Conservation (phyloP, 345 rosid species). For the Brassica napus region Da-Ae NC_063449.1:34036001-34036500, state of each 20-base stretch:
- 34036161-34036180: conserved; percentile 84
- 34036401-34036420: conserved; percentile 62
- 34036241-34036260: conserved; percentile 38
- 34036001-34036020: conserved; percentile 17
- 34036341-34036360: conserved; percentile 29
- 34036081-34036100: conserved; percentile 13
- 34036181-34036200: conserved; percentile 72
- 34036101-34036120: conserved; percentile 32
- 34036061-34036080: conserved; percentile 19
- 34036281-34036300: neutral
- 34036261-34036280: neutral
- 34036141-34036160: conserved; percentile 64
- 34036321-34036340: no score
- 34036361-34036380: conserved; percentile 50
- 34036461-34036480: conserved; percentile 39
- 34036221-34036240: conserved; percentile 57
- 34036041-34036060: neutral
- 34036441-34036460: conserved; percentile 47
- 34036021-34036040: neutral
- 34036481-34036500: no score
- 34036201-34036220: conserved; percentile 59
- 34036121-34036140: neutral
- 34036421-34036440: conserved; percentile 50
- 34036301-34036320: conserved; percentile 40
- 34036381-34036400: conserved; percentile 64